Conservation (phyloP, 1,284 basidiomycete species). For the Fistulinella cinereoalba region DNA sequence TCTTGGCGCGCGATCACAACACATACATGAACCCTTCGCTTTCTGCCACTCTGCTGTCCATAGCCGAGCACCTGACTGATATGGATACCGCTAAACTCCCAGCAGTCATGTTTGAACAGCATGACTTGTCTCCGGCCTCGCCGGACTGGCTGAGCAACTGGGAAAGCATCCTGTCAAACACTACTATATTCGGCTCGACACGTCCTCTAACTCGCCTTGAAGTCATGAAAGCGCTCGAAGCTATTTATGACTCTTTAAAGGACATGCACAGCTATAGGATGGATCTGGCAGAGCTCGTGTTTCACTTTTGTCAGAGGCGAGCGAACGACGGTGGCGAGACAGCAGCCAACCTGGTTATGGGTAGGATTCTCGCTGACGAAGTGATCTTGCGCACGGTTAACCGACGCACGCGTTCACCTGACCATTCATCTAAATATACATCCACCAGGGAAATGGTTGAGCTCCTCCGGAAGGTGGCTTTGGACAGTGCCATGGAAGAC, state of each 20-base stretch:
- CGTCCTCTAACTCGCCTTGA: slow-evolving; percentile 55
- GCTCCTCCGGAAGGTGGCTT: slow-evolving; percentile 41
- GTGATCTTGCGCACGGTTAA: slow-evolving; percentile 48
- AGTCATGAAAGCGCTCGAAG: slow-evolving; percentile 53
- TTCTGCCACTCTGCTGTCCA: slow-evolving; percentile 57
- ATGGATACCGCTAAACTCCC: slow-evolving; percentile 59
- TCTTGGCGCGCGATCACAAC: slow-evolving; percentile 59
- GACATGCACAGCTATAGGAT: slow-evolving; percentile 66
- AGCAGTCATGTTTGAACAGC: slow-evolving; percentile 56
- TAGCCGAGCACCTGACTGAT: slow-evolving; percentile 64
- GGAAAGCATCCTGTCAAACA: slow-evolving; percentile 52
- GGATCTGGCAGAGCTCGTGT: slow-evolving; percentile 57
- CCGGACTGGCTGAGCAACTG: slow-evolving; percentile 68
- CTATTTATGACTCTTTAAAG: slow-evolving; percentile 59
- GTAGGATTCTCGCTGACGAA: slow-evolving; percentile 64
- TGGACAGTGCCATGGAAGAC: slow-evolving; percentile 37
- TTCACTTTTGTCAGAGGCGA: slow-evolving; percentile 49
- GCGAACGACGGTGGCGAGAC: slow-evolving; percentile 32
- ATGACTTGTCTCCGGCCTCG: slow-evolving; percentile 64
- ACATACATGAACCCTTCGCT: slow-evolving; percentile 57
- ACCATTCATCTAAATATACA: slow-evolving; percentile 27
- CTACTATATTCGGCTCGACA: slow-evolving; percentile 43
- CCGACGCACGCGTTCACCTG: slow-evolving; percentile 31
- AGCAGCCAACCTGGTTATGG: slow-evolving; percentile 48
- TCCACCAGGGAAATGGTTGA: slow-evolving; percentile 34